Base-by-base conservation (phyloP, 2,329 filamentous ascomycete species). In the Aspergillus sp. region DNA sequence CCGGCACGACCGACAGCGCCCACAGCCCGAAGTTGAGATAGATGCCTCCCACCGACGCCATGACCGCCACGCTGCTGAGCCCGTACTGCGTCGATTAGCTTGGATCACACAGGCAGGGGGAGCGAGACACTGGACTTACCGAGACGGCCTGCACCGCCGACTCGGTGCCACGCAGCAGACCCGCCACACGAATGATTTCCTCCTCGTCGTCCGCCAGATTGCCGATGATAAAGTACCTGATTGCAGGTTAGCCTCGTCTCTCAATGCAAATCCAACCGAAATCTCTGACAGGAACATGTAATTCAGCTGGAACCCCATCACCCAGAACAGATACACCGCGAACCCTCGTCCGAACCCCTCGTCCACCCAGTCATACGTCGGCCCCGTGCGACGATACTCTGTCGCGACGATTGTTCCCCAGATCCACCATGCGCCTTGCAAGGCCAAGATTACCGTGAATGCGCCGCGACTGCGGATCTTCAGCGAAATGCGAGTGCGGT, bases 21-120 rank as follows among this genome's bases (percentile, higher is more conserved):
- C 88, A 91, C 0, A 91, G 77, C 0, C 77, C 84, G 69, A 91
- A 90, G 67, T 91, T 91, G 66, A 90, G 77, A 68, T 91, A 91
- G 0, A 90, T 81, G 16, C 81, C 86, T 2, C 88, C 89, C 2
- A 90, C 81, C 53, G 87, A 77, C 1, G 84, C 87, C 71, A 91
- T 87, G 6, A 90, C 71, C 0, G 78, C 75, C 10, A 90, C 65
- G 2, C 85, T 87, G 9, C 83, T 84, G 0, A 91, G 73, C 0
- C 89, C 89, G 60, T 91, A 92, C 77, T 81, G 29, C 2, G 1
- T 2, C 10, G 0, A 18, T 63, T n/a, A 64, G 62, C 31, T 59
- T 32, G 54, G 54, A 2, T 24, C 20, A 2, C 4, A 36, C 2
- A 18, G 4, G 11, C 2, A 20, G 3, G 10, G 12, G 0, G 31